Evolutionary conservation across 1,139 yeast species (phyloP).

Genomic region (Candida sojae): DNA sequence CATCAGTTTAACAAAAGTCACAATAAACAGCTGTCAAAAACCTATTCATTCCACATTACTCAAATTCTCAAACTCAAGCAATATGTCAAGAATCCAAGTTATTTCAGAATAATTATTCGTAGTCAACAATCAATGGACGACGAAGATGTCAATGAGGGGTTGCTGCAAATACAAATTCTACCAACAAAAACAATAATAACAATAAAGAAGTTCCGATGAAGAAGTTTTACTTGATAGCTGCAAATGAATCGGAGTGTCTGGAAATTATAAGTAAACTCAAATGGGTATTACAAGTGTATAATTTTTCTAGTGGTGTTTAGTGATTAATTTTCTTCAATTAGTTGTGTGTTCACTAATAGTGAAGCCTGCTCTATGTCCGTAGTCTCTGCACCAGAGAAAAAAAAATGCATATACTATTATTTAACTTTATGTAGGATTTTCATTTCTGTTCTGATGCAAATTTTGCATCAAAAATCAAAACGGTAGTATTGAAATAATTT

Average conservation of each 20-base stretch:
- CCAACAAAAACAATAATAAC: conserved; percentile 14
- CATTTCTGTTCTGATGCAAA: too few species aligned
- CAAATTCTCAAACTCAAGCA: conserved; percentile 78
- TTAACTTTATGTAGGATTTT: too few species aligned
- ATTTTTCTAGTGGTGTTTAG: conserved; percentile 15
- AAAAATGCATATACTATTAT: too few species aligned
- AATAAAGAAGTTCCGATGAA: conserved; percentile 45
- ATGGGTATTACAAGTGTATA: conserved; percentile 52
- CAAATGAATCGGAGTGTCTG: conserved; percentile 57
- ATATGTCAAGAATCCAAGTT: conserved; percentile 71
- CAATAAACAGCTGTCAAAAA: conserved; percentile 57
- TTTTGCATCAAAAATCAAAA: too few species aligned
- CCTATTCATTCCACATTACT: conserved; percentile 83
- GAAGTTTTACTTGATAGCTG: conserved; percentile 86
- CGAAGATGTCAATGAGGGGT: conserved; percentile 26
- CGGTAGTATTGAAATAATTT: too few species aligned
- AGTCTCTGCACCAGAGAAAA: too few species aligned
- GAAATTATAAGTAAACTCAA: conserved; percentile 74
- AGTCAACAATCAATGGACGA: conserved; percentile 43
- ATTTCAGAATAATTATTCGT: conserved; percentile 80
- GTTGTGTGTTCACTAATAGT: too few species aligned
- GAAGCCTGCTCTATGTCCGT: too few species aligned
- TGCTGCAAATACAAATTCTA: conserved; percentile 14
- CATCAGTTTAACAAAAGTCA: conserved; percentile 48
- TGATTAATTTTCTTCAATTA: too few species aligned